Evolutionary conservation across 2,329 filamentous ascomycete species (phyloP).

Genomic region (Penicillium sp.): DNA sequence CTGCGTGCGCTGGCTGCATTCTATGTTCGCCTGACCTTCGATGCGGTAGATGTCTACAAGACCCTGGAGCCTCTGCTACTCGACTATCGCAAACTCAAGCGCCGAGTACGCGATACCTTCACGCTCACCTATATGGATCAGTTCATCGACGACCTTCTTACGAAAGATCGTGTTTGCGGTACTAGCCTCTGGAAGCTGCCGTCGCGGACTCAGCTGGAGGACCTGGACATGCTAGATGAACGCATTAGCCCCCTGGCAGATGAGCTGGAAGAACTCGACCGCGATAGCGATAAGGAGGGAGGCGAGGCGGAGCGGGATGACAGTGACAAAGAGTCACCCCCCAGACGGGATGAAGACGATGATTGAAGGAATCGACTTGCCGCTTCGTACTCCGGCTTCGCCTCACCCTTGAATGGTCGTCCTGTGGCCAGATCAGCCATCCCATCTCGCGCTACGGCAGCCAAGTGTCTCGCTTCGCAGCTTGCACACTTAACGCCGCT

Average conservation of each 20-base stretch:
- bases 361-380: slow-evolving; percentile 24
- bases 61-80: slow-evolving; percentile 78
- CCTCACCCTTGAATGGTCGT: not conserved
- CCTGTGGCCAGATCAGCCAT: not conserved
- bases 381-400: not conserved
- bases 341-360: slow-evolving; percentile 17
- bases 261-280: slow-evolving; percentile 48
- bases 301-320: slow-evolving; percentile 19
- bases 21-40: slow-evolving; percentile 85
- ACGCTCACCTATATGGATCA: slow-evolving; percentile 80
- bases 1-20: slow-evolving; percentile 85
- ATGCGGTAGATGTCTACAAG: slow-evolving; percentile 74
- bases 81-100: slow-evolving; percentile 79
- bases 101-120: slow-evolving; percentile 72
- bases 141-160: slow-evolving; percentile 88
- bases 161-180: slow-evolving; percentile 84
- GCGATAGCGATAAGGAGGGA: slow-evolving; percentile 26
- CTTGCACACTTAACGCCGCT: not conserved
- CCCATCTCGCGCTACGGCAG: not conserved
- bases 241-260: slow-evolving; percentile 80
- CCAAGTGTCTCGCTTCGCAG: not conserved
- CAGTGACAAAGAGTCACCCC: slow-evolving; percentile 23
- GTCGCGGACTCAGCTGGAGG: slow-evolving; percentile 76
- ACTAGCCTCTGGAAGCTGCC: slow-evolving; percentile 93
- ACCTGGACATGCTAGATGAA: slow-evolving; percentile 82